These are phyloP conservation scores for Fusarium armeniacum DNA, from an alignment of 2,329 filamentous ascomycete species.

Conservation along the genomic window DNA sequence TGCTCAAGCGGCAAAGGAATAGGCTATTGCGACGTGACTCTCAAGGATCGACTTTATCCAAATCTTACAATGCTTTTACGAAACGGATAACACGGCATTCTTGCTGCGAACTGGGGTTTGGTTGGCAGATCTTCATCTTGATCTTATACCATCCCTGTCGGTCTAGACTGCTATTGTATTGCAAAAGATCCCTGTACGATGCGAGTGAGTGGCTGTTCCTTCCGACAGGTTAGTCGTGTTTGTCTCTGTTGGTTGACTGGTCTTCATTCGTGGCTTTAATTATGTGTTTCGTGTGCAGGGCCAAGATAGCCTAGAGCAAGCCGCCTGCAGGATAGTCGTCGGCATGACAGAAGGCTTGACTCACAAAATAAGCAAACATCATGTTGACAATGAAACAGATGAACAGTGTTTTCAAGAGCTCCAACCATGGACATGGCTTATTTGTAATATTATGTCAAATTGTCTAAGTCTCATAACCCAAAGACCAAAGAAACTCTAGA, in stretches of 20 bases:
- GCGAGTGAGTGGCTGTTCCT: slow-evolving; percentile 5
- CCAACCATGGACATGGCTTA: slow-evolving; percentile 25
- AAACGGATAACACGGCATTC: slow-evolving; percentile 38
- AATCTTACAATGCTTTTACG: slow-evolving; percentile 1
- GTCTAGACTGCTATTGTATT: slow-evolving; percentile 16
- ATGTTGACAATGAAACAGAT: neutral
- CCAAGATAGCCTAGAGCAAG: neutral
- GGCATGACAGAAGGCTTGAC: neutral
- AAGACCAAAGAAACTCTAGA: slow-evolving; percentile 26
- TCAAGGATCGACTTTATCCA: slow-evolving; percentile 5
- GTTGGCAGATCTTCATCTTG: slow-evolving; percentile 34
- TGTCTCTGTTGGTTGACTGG: neutral
- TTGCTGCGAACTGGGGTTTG: slow-evolving; percentile 5
- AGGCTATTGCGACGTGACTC: slow-evolving; percentile 20
- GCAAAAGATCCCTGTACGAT: slow-evolving; percentile 32
- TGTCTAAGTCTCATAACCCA: slow-evolving; percentile 30
- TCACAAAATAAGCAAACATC: slow-evolving; percentile 2
- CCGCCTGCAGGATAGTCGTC: neutral
- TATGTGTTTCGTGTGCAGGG: slow-evolving; percentile 14
- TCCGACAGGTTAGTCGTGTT: slow-evolving; percentile 9
- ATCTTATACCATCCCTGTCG: slow-evolving; percentile 22
- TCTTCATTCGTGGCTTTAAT: slow-evolving; percentile 5
- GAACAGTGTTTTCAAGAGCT: slow-evolving; percentile 15
- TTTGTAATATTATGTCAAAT: slow-evolving; percentile 35
- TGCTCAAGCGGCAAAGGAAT: neutral